Conservation (phyloP, 176 grass and related monocot genomes). For the Ensete ventricosum region DNA sequence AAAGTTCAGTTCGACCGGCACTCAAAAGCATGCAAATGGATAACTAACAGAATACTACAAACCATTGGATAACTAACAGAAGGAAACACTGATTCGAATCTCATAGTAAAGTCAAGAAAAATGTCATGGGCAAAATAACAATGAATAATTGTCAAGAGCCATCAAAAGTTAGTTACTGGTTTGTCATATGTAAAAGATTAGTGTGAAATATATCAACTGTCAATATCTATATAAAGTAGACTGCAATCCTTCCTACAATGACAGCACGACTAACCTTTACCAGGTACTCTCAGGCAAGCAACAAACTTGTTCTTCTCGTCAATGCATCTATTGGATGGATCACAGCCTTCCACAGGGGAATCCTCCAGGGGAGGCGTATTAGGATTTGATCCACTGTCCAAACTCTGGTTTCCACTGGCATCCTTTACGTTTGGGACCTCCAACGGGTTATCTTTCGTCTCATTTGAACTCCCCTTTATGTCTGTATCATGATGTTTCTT, state of each 20-base stretch:
- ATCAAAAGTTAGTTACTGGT: no score
- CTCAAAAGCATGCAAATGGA: neutral
- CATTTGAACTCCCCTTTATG: conserved; percentile 18
- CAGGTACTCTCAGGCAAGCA: conserved; percentile 79
- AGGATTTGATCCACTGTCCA: conserved; percentile 12
- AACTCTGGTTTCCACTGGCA: neutral
- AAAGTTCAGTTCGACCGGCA: neutral
- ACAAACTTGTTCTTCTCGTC: conserved; percentile 57
- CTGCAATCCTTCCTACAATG: neutral
- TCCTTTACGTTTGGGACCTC: conserved; percentile 19
- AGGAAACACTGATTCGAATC: no score
- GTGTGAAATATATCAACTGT: no score
- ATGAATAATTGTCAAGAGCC: no score
- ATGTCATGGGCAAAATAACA: no score
- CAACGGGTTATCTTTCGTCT: conserved; percentile 23
- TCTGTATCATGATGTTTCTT: conserved; percentile 10
- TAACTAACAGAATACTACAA: neutral
- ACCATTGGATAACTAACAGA: no score
- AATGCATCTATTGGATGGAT: conserved; percentile 61
- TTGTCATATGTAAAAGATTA: no score
- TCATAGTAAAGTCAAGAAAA: no score
- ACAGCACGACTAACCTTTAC: conserved; percentile 47
- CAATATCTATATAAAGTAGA: neutral
- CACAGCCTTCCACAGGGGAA: conserved; percentile 49
- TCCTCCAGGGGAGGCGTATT: neutral